phyloP scores from a whole-genome alignment of 306 rosid genomes.

The Castanospermum australe region DNA sequence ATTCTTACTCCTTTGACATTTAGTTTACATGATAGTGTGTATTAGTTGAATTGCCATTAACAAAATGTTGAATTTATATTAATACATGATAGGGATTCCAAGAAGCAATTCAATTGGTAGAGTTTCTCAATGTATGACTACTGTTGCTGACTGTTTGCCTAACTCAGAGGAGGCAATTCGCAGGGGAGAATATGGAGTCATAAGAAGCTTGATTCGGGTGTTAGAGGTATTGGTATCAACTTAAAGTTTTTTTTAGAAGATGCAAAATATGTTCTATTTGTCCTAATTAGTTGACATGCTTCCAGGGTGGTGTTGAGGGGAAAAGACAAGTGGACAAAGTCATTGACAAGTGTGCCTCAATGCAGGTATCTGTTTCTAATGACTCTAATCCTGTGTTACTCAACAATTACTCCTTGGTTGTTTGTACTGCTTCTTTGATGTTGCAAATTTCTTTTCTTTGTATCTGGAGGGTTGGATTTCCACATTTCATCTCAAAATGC shows the following conservation, averaged over 20 bases:
- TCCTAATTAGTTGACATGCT: constrained; percentile 29
- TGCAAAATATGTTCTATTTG: neutral
- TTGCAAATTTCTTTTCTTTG: constrained; percentile 18
- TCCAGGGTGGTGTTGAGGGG: constrained; percentile 95
- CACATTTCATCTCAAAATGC: constrained; percentile 7
- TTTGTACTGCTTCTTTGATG: constrained; percentile 1
- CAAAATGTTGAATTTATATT: constrained; percentile 21
- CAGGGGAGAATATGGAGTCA: constrained; percentile 86
- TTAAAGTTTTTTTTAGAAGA: constrained; percentile 15
- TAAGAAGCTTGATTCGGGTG: constrained; percentile 88
- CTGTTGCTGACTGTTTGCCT: constrained; percentile 56
- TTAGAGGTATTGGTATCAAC: constrained; percentile 64
- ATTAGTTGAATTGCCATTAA: neutral
- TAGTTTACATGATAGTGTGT: neutral
- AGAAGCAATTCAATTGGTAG: constrained; percentile 77
- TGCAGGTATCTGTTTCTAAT: too few relatives aligned
- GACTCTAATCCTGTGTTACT: constrained; percentile 15
- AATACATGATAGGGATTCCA: constrained; percentile 63
- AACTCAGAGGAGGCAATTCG: constrained; percentile 88
- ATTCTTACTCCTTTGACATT: neutral
- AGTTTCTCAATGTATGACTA: constrained; percentile 55
- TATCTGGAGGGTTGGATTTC: constrained; percentile 19
- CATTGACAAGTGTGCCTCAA: constrained; percentile 86
- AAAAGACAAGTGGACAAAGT: constrained; percentile 95
- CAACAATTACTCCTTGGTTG: constrained; percentile 16